phyloP scores from a whole-genome alignment of 1,284 basidiomycete genomes.

The Sporisorium reilianum region DNA sequence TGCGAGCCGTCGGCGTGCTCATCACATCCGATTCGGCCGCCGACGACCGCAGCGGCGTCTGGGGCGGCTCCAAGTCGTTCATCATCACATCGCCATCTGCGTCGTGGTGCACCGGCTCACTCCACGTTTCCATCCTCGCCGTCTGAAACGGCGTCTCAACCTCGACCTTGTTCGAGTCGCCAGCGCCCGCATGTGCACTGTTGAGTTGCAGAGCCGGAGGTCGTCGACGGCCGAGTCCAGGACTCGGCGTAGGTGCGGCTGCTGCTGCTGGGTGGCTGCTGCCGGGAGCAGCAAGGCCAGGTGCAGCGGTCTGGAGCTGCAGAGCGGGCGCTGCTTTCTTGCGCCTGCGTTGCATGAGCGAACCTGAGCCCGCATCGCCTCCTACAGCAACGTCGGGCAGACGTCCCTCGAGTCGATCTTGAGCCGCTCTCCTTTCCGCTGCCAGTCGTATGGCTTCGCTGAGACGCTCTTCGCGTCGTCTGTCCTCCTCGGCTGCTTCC shows the following conservation, averaged over 20 bases:
- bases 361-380: slow-evolving; percentile 18
- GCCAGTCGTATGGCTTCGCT: slow-evolving; percentile 39
- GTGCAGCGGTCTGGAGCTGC: slow-evolving; percentile 31
- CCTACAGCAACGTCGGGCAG: slow-evolving; percentile 11
- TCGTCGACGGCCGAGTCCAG: slow-evolving; percentile 31
- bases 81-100: slow-evolving; percentile 41
- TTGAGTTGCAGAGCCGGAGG: slow-evolving; percentile 43
- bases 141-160: slow-evolving; percentile 46
- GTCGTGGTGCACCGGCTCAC: slow-evolving; percentile 8
- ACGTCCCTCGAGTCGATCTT: slow-evolving; percentile 43
- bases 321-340: slow-evolving; percentile 42
- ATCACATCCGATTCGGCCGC: slow-evolving; percentile 30
- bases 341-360: slow-evolving; percentile 44
- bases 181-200: neutral
- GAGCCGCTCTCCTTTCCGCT: slow-evolving; percentile 41
- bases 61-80: slow-evolving; percentile 35
- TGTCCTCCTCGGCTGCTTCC: slow-evolving; percentile 53
- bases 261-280: slow-evolving; percentile 7
- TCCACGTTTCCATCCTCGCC: slow-evolving; percentile 32
- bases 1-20: slow-evolving; percentile 41
- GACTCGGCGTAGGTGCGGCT: slow-evolving; percentile 21
- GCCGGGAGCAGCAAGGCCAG: neutral
- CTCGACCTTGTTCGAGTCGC: neutral
- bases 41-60: slow-evolving; percentile 36
- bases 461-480: slow-evolving; percentile 44